These are phyloP conservation scores for Metschnikowia cerradonensis DNA, from an alignment of 805 yeast genomes.

Conservation along the genomic window DNA sequence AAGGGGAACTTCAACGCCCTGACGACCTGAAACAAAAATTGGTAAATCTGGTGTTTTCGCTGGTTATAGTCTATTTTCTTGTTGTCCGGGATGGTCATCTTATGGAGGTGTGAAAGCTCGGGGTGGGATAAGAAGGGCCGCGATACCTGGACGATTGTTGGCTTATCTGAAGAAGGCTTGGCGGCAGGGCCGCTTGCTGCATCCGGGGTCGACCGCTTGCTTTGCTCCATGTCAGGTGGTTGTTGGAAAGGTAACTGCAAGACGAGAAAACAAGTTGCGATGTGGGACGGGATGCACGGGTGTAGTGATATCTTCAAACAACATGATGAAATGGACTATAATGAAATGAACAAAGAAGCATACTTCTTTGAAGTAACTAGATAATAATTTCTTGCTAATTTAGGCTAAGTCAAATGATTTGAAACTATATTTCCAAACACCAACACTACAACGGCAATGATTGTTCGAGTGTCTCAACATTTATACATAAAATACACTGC, in stretches of 20 bases:
- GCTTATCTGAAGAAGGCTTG: conserved; percentile 9
- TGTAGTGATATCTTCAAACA: background rate
- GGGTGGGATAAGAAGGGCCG: conserved; percentile 57
- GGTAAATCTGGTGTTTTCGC: conserved; percentile 50
- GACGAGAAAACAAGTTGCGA: background rate
- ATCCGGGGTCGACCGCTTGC: conserved; percentile 3
- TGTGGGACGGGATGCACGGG: conserved; percentile 9
- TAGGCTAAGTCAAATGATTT: too few species aligned
- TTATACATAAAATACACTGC: conserved; percentile 6
- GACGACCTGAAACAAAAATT: conserved; percentile 51
- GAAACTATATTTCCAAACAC: background rate
- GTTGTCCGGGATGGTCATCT: conserved; percentile 48
- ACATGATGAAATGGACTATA: background rate
- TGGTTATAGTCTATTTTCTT: conserved; percentile 44
- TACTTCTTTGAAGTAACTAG: too few species aligned
- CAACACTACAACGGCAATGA: background rate
- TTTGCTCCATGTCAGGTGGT: conserved; percentile 3
- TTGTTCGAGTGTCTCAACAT: background rate
- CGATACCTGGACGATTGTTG: conserved; percentile 39
- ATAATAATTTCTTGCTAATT: too few species aligned
- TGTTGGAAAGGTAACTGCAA: background rate
- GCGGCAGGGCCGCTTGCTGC: conserved; percentile 1
- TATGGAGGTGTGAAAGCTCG: conserved; percentile 51
- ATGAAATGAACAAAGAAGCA: too few species aligned
- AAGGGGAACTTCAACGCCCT: conserved; percentile 61